phyloP scores from a whole-genome alignment of 2,329 filamentous ascomycete genomes.

The Furcasterigmium furcatum region DNA sequence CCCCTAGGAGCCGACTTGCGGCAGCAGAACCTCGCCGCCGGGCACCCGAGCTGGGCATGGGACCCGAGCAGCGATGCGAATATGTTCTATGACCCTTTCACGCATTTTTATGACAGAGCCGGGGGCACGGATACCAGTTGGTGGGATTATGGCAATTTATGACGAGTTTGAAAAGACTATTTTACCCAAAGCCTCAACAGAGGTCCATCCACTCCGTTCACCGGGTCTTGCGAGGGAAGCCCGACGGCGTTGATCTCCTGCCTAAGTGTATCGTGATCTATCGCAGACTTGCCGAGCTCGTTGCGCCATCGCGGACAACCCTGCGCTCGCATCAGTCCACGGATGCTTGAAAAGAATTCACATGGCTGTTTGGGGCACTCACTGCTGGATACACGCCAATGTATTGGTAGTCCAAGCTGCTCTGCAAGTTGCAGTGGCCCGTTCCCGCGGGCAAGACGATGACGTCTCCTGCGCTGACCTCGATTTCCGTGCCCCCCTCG shows the following conservation, averaged over 20 bases:
- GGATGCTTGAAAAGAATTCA: background rate
- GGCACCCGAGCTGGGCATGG: background rate
- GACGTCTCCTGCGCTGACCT: conserved; percentile 13
- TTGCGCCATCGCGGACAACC: conserved; percentile 14
- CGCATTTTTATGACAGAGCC: background rate
- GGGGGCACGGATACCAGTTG: background rate
- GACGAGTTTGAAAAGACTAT: background rate
- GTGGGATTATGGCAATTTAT: background rate
- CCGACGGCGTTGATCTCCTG: conserved; percentile 9
- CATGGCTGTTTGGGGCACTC: too few relatives aligned
- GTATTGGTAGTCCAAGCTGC: conserved; percentile 13
- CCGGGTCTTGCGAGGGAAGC: conserved; percentile 13
- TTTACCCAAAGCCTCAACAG: conserved; percentile 8
- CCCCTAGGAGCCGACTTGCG: background rate
- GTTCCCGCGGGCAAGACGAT: conserved; percentile 15
- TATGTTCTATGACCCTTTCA: background rate
- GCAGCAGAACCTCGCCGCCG: background rate
- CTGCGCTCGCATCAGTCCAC: conserved; percentile 1
- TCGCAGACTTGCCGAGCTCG: conserved; percentile 11
- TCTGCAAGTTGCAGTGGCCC: conserved; percentile 12
- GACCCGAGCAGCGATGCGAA: background rate
- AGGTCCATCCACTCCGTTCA: conserved; percentile 11
- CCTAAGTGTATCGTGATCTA: conserved; percentile 3
- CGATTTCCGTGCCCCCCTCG: conserved; percentile 8
- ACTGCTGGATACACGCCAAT: conserved; percentile 15